Base-by-base conservation (phyloP, 73 alveolate species). In the Symbiodinium natans region DNA sequence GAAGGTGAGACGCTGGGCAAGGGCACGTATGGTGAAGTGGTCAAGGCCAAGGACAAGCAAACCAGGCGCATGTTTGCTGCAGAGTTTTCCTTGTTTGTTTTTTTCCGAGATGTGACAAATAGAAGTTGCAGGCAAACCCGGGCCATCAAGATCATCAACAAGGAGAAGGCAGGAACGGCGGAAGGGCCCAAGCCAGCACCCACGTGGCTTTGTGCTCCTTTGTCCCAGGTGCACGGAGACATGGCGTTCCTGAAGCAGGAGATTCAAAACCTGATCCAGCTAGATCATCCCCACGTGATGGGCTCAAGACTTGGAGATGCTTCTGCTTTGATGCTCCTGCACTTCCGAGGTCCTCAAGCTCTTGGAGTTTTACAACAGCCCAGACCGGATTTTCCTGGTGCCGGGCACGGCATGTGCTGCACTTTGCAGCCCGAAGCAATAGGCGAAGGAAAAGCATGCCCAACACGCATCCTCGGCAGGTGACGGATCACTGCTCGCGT, bases 161-260 rank as follows among this genome's bases (percentile, higher is more conserved):
- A 87, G 41, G 94, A 87, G 33, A 87, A 87, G 94, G 94, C 63
- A 25, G 17, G 68, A 23, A n/a, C n/a, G n/a, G n/a, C n/a, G n/a
- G n/a, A n/a, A n/a, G n/a, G n/a, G n/a, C n/a, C 23, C 36, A n/a
- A n/a, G n/a, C n/a, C n/a, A n/a, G n/a, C n/a, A n/a, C n/a, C n/a
- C n/a, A n/a, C n/a, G n/a, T n/a, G n/a, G n/a, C n/a, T n/a, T n/a
- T n/a, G n/a, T n/a, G n/a, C n/a, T n/a, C n/a, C n/a, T n/a, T n/a
- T n/a, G n/a, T n/a, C n/a, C 15, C 75, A 90, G 97, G 97, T 90
- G 89, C 97, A 90, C 39, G 97, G 97, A 41, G 97, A 90, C 54
- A 90, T 90, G 97, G 97, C 77, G 36, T 90, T 90, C 77, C 88
- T 90, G 88, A 90, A 90, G 88, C 97, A 90, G 27, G 97, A 90